Evolutionary conservation across 148 eudicot genomes (phyloP).

Genomic region (Euryodendron excelsum): DNA sequence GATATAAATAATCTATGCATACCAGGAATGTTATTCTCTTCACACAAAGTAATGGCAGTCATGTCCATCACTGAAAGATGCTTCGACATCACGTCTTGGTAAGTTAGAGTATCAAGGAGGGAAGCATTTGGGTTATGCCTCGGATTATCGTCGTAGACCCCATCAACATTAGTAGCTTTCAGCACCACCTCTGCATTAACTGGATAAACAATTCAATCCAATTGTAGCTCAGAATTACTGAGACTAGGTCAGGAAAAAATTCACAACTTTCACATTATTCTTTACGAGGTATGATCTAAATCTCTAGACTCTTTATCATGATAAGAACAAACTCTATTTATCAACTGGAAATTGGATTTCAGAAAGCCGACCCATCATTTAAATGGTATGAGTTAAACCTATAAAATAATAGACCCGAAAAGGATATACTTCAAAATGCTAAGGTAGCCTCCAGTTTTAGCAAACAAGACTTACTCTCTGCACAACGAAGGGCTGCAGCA

Average conservation of each 20-base stretch:
- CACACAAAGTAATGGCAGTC: constrained; percentile 98
- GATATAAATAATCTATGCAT: not conserved
- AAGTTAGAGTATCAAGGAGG: constrained; percentile 72
- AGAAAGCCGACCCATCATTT: not conserved
- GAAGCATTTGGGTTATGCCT: constrained; percentile 71
- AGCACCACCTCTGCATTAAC: constrained; percentile 97
- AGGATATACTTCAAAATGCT: not conserved
- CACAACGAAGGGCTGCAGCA: constrained; percentile 99
- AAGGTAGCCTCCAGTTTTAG: not conserved
- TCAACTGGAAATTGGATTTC: not conserved
- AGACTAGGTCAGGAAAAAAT: not conserved
- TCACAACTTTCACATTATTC: not conserved
- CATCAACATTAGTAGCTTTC: constrained; percentile 95
- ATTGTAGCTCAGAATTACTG: constrained; percentile 7
- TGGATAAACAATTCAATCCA: constrained; percentile 26
- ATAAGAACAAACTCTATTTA: not conserved
- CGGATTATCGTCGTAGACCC: constrained; percentile 88
- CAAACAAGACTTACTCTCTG: constrained; percentile 65
- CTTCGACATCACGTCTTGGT: constrained; percentile 83
- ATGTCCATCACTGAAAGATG: constrained; percentile 96
- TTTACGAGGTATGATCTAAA: not conserved
- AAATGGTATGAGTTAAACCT: not conserved
- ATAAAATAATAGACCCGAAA: not conserved
- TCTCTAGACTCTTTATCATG: not conserved
- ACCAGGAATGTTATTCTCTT: constrained; percentile 97